A percentile compares a stretch with the other conserved stretches of the same genome.
Evolutionary conservation across 23 red algal species (phyloP).

Genomic region (Gracilaria gracilis): DNA sequence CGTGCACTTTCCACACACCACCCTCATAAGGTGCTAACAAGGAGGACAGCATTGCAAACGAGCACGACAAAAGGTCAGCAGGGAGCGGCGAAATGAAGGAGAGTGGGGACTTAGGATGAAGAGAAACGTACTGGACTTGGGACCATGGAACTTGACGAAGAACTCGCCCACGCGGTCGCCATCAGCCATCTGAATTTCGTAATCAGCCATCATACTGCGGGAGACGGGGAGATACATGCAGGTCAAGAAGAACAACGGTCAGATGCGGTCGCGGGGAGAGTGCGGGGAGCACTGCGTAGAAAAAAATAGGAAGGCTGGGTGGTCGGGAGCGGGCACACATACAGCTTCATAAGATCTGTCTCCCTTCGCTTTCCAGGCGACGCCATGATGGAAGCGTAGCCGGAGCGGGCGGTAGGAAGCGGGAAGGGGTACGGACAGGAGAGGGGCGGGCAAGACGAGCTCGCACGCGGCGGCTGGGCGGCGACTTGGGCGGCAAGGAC

Average conservation of each 20-base stretch:
- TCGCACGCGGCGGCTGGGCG: neutral
- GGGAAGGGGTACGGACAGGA: neutral
- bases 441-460: neutral
- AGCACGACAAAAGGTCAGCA: constrained; percentile 1
- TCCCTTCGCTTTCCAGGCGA: constrained; percentile 94
- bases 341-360: constrained; percentile 99
- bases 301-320: no score
- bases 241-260: neutral
- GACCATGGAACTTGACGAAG: constrained; percentile 98
- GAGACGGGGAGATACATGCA: neutral
- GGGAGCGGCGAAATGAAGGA: neutral
- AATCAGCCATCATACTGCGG: constrained; percentile 97
- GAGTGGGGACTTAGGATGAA: neutral
- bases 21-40: constrained; percentile 94
- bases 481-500: neutral
- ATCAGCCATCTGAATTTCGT: constrained; percentile 96
- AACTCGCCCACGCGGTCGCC: constrained; percentile 94
- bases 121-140: constrained; percentile 76
- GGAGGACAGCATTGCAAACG: neutral
- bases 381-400: constrained; percentile 73
- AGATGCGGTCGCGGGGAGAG: neutral
- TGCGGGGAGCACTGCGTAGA: neutral
- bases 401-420: neutral
- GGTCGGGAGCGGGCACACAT: constrained; percentile 35
- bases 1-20: constrained; percentile 99